These are phyloP conservation scores for Entelexis paramagnoliae DNA, from an alignment of 1,139 yeast genomes.

Conservation along the genomic window DNA sequence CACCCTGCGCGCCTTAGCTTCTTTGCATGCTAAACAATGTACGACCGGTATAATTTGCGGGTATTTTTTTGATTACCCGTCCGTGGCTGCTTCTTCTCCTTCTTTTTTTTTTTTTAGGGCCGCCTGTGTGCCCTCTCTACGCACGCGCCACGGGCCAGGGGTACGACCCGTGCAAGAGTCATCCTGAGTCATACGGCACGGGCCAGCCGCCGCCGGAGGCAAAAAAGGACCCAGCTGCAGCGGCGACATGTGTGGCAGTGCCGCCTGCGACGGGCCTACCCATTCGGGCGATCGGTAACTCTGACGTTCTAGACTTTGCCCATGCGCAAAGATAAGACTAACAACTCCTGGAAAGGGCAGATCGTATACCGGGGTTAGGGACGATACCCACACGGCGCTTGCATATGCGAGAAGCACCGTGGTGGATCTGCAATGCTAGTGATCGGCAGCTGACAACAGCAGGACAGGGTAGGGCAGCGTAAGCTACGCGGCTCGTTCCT, in stretches of 20 bases:
- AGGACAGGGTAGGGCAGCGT: constrained; percentile 5
- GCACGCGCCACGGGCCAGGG: no score
- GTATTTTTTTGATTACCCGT: no score
- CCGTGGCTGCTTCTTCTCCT: background rate
- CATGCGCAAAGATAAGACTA: constrained; percentile 5
- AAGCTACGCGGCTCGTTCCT: constrained; percentile 3
- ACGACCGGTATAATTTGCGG: no score
- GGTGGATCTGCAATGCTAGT: background rate
- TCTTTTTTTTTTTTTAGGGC: background rate
- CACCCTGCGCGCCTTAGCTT: background rate
- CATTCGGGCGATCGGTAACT: background rate
- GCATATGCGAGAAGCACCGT: constrained; percentile 3
- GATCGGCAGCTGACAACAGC: constrained; percentile 9
- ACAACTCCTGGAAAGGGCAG: background rate
- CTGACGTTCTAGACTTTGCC: background rate
- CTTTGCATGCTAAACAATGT: no score
- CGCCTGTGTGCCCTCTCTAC: no score
- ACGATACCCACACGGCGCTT: constrained; percentile 1
- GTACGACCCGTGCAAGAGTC: background rate
- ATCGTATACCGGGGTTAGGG: background rate
- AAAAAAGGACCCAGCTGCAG: background rate
- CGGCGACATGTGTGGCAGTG: no score
- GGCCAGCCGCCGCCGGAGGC: background rate
- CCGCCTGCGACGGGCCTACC: background rate
- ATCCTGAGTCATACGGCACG: constrained; percentile 1